Evolutionary conservation across 345 rosid genomes (phyloP).

Genomic region (Citrus unshiu): DNA sequence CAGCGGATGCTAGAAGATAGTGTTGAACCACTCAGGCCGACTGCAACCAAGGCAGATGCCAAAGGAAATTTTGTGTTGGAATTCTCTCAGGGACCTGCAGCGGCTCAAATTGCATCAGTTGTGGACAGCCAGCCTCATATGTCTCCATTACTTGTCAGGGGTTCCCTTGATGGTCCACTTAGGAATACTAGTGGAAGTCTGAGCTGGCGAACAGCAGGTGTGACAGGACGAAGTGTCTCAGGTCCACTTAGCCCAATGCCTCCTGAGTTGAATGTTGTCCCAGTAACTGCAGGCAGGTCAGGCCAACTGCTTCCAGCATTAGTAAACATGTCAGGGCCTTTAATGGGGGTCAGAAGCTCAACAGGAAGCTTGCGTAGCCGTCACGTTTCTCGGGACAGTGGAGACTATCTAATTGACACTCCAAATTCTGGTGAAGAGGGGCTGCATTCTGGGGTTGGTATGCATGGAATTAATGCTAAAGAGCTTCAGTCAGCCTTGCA

Average conservation of each 20-base stretch:
- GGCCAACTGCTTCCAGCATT: constrained; percentile 86
- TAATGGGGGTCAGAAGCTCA: constrained; percentile 89
- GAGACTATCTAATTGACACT: constrained; percentile 90
- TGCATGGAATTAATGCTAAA: constrained; percentile 82
- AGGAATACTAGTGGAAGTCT: constrained; percentile 91
- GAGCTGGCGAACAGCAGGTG: constrained; percentile 93
- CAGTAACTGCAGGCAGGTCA: constrained; percentile 82
- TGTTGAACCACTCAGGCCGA: constrained; percentile 61
- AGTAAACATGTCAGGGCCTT: constrained; percentile 96
- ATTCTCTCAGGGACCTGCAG: constrained; percentile 94
- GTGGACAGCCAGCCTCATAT: constrained; percentile 86
- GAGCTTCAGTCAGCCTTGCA: constrained; percentile 98
- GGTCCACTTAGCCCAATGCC: constrained; percentile 94
- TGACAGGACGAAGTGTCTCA: constrained; percentile 81
- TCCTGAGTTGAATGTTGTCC: constrained; percentile 78
- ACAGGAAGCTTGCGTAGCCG: constrained; percentile 96
- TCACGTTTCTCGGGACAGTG: constrained; percentile 96
- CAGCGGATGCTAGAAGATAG: constrained; percentile 95
- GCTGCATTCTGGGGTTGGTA: constrained; percentile 66
- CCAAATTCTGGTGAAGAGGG: constrained; percentile 94
- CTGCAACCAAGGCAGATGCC: constrained; percentile 57
- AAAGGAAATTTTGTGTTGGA: constrained; percentile 77
- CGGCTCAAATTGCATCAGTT: constrained; percentile 63
- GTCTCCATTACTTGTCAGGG: constrained; percentile 96
- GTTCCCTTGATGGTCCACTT: constrained; percentile 94